Base-by-base conservation (phyloP, 2,329 filamentous ascomycete species). In the Scorias spongiosa region DNA sequence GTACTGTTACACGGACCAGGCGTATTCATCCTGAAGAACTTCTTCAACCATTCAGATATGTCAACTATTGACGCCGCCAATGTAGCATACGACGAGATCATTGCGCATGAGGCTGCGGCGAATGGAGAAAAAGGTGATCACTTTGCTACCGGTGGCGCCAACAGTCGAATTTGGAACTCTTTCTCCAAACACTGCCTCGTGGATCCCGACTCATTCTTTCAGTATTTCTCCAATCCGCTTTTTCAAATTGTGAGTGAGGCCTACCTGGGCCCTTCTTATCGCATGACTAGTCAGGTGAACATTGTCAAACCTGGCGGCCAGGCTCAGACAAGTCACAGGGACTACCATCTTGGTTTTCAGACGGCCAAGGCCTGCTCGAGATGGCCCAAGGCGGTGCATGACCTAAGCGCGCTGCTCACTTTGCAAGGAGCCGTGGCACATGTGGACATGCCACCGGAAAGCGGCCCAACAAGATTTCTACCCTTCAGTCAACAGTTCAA, bases 281-380 rank as follows among this genome's bases (percentile, higher is more conserved):
- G 72, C 17, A 55, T 80, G 38, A 80, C 76, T 0, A 69, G 74
- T 1, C 76, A 80, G 54, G 71, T 78, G 36, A 81, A 81, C 53
- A 68, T 78, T 41, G 76, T 80, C 8, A 68, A 70, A 37, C 75
- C 77, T 0, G 74, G 75, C 14, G 74, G 73, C 1, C 61, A 66
- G 30, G 64, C 77, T 1, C 77, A 81, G 52, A 67, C 71, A 26
- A 64, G 63, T 7, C 77, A 81, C 53, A 66, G 76, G 1, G 77
- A 81, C 53, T 80, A 80, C 53, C 76, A 80, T 51, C 65, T 81
- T 1, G 77, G 76, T 0, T 80, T 80, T 58, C 74, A 78, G 55
- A 72, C 69, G 0, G 54, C 64, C 2, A 66, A 66, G 6, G 60
- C 60, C 1, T 69, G 66, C 38, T 63, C 64, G 0, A 58, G 54